phyloP scores from a whole-genome alignment of 2,329 filamentous ascomycete genomes.

The Colletotrichum limetticola region DNA sequence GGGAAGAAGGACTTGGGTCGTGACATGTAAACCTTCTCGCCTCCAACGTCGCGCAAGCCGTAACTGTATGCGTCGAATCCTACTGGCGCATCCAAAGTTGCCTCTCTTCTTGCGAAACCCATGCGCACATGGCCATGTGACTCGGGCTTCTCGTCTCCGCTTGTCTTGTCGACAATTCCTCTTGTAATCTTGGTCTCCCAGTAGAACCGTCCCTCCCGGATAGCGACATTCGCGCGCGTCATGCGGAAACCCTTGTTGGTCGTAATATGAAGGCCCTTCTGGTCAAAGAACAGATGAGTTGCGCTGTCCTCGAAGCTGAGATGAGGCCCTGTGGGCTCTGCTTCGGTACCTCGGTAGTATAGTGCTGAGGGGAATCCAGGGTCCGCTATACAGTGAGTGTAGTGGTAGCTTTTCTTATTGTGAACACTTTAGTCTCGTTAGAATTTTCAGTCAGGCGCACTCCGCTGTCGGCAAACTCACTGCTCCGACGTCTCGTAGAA shows the following conservation, averaged over 20 bases:
- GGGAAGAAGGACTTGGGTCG: constrained; percentile 91
- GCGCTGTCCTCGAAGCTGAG: constrained; percentile 95
- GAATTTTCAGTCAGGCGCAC: background rate
- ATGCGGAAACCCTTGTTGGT: constrained; percentile 95
- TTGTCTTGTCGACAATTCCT: constrained; percentile 67
- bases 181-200: constrained; percentile 92
- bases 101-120: constrained; percentile 86
- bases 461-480: constrained; percentile 52
- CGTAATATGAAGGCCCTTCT: constrained; percentile 79
- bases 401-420: constrained; percentile 82
- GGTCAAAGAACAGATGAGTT: constrained; percentile 84
- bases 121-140: constrained; percentile 78
- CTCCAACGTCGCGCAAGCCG: constrained; percentile 87
- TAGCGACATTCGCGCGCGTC: constrained; percentile 88
- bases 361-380: constrained; percentile 86
- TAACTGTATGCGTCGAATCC: constrained; percentile 95
- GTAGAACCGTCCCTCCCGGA: constrained; percentile 89
- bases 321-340: constrained; percentile 82
- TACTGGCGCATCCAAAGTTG: constrained; percentile 83
- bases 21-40: constrained; percentile 93
- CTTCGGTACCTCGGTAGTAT: constrained; percentile 90
- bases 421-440: constrained; percentile 56
- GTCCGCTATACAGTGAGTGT: constrained; percentile 91
- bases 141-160: constrained; percentile 55
- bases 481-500: constrained; percentile 74